phyloP scores from a whole-genome alignment of 768 basidiomycete genomes.

The Fibroporia radiculosa region DNA sequence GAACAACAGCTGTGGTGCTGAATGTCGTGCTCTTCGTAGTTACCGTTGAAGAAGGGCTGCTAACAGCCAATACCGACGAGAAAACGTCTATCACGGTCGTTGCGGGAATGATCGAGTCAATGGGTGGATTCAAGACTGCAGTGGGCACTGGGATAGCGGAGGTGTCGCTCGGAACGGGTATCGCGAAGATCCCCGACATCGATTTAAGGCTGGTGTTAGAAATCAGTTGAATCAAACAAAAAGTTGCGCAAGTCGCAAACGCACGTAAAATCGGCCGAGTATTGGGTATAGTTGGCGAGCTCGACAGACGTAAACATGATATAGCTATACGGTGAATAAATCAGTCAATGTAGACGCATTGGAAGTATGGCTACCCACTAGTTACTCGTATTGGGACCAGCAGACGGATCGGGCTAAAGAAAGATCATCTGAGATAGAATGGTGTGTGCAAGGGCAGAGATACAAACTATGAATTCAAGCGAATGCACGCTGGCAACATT shows the following conservation, averaged over 20 bases:
- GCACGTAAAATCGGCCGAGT: slow-evolving; percentile 51
- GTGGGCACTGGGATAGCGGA: slow-evolving; percentile 34
- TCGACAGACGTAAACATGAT: slow-evolving; percentile 45
- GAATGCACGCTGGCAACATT: slow-evolving; percentile 42
- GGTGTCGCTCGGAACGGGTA: slow-evolving; percentile 42
- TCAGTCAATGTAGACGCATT: background rate
- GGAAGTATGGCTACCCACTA: slow-evolving; percentile 39
- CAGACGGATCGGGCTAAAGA: slow-evolving; percentile 44
- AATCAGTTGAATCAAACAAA: slow-evolving; percentile 8
- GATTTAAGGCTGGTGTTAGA: slow-evolving; percentile 37
- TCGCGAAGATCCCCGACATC: slow-evolving; percentile 53
- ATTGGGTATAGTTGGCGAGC: slow-evolving; percentile 19
- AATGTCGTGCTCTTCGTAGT: background rate
- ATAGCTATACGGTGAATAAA: slow-evolving; percentile 37
- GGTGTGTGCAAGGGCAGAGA: too few species aligned
- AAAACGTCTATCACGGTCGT: slow-evolving; percentile 21
- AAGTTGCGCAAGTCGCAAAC: slow-evolving; percentile 13
- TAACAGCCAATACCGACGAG: background rate
- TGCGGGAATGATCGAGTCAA: slow-evolving; percentile 12
- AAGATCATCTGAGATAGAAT: too few species aligned
- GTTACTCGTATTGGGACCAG: slow-evolving; percentile 45
- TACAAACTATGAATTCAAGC: slow-evolving; percentile 50
- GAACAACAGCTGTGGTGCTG: background rate
- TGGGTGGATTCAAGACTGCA: slow-evolving; percentile 18
- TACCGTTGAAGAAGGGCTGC: background rate